Base-by-base conservation (phyloP, 805 yeast species). In the Candida ortonii region DNA sequence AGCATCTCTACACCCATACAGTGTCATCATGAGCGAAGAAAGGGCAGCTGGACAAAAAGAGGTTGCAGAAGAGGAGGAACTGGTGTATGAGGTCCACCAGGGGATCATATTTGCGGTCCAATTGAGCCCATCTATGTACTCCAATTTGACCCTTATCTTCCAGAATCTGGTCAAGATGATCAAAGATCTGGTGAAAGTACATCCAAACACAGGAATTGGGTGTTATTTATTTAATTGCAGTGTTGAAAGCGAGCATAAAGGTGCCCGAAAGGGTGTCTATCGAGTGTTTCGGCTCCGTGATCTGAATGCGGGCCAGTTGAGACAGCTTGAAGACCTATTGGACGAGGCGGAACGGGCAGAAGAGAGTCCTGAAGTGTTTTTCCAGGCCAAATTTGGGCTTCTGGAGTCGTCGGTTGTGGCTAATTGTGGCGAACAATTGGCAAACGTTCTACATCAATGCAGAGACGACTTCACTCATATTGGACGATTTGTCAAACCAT, bases 181-280 rank as follows among this genome's bases (percentile, higher is more conserved):
- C 61, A 67, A 80, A 3, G 80, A 77, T 30, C 63, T 85, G 38
- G 76, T 83, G 2, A 76, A 83, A 21, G 68, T 81, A 0, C 59
- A 75, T 23, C 85, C 88, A 1, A 65, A 68, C 28, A 81, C 90
- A 1, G 89, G 86, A 0, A 64, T 86, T 16, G 97, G 96, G 0
- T 73, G 88, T 29, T 74, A 79, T 49, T 52, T 83, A 11, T 76
- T 73, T 59, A 76, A 73, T 51, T 72, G 73, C 56, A 49, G 43
- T 33, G 25, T 63, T 34, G 35, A 21, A 22, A 27, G 16, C 22
- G 25, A 17, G 16, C 8, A 17, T 14, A 16, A 21, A 12, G 17
- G 12, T 19, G 21, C 15, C 19, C 27, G 34, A 55, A 62, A 51
- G 10, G 78, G 81, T 0, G 61, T 83, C 3, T 58, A 64, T 38